Conservation (phyloP, 2,329 filamentous ascomycete genomes). For the Verticillium klebahnii region DNA sequence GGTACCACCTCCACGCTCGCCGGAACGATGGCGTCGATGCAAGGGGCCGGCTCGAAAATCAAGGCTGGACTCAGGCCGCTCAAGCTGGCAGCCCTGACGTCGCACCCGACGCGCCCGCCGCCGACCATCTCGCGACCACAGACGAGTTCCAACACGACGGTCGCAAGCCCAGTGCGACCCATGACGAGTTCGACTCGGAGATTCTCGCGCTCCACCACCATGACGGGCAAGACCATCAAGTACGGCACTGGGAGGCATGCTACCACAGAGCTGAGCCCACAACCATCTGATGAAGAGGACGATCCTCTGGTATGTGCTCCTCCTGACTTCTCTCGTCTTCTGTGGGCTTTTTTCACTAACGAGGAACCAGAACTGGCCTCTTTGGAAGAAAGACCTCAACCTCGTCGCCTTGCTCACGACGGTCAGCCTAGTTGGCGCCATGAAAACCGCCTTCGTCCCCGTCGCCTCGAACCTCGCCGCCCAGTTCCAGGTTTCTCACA, state of each 20-base stretch:
- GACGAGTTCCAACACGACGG: not conserved
- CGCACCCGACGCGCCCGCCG: not conserved
- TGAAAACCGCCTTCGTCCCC: constrained; percentile 50
- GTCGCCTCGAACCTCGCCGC: constrained; percentile 40
- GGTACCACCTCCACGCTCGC: not conserved
- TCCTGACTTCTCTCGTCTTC: not conserved
- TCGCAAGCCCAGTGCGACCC: constrained; percentile 11
- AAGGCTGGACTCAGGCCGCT: constrained; percentile 1
- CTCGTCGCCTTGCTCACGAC: constrained; percentile 40
- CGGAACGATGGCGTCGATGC: not conserved
- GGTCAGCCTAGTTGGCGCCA: constrained; percentile 40
- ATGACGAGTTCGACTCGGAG: constrained; percentile 28
- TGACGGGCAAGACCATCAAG: constrained; percentile 35
- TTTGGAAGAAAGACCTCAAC: constrained; percentile 49
- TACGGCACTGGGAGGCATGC: constrained; percentile 40
- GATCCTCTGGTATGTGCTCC: constrained; percentile 45
- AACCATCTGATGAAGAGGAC: constrained; percentile 48
- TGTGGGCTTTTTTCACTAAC: not conserved
- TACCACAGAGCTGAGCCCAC: constrained; percentile 44
- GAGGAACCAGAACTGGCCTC: constrained; percentile 46
- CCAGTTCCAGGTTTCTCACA: constrained; percentile 40
- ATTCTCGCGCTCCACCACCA: constrained; percentile 26
- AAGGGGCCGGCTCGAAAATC: not conserved
- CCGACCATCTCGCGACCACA: not conserved
- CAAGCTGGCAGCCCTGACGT: not conserved